These are phyloP conservation scores for Suillus variegatus DNA, from an alignment of 768 basidiomycete species.

Conservation along the genomic window DNA sequence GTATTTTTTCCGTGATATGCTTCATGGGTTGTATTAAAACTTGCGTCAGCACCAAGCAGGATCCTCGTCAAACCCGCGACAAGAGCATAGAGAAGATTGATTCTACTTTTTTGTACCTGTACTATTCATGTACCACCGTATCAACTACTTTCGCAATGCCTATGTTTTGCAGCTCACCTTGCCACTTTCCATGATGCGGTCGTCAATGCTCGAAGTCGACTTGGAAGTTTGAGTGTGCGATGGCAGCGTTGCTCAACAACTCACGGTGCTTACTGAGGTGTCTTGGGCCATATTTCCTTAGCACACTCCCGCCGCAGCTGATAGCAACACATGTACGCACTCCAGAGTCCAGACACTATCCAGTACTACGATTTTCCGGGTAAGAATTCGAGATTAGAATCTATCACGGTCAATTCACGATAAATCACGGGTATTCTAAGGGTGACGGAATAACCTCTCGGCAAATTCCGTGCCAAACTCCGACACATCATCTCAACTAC, in stretches of 20 bases:
- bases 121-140: neutral
- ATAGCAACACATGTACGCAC: neutral
- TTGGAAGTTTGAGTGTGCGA: neutral
- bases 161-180: neutral
- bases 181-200: neutral
- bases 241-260: neutral
- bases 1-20: constrained; percentile 13
- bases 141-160: neutral
- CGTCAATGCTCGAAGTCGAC: neutral
- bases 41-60: constrained; percentile 28
- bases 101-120: neutral
- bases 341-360: neutral
- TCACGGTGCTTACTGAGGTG: neutral
- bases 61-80: constrained; percentile 26
- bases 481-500: constrained; percentile 1
- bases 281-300: neutral
- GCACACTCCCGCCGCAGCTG: neutral
- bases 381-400: neutral
- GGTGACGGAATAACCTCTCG: neutral
- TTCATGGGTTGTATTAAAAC: neutral
- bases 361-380: neutral
- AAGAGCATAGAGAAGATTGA: constrained; percentile 24
- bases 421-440: too few relatives aligned
- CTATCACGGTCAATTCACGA: too few relatives aligned
- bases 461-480: constrained; percentile 3